Percentiles rank a stretch among this genome's conserved stretches.
Evolutionary conservation across 148 eudicot genomes (phyloP).

Genomic region (Cornus florida): DNA sequence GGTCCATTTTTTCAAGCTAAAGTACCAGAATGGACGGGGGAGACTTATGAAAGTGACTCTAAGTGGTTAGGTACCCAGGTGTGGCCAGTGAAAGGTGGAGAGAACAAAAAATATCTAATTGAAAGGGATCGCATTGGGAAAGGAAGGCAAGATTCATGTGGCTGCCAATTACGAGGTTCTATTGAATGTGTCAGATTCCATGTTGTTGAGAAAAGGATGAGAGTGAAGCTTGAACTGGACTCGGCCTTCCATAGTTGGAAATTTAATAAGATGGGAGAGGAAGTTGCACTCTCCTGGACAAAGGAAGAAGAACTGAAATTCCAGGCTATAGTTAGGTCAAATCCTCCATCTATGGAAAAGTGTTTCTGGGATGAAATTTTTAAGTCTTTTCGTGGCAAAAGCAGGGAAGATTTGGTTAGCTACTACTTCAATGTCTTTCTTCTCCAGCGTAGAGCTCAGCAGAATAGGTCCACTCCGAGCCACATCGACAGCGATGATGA

Average conservation of each 20-base stretch:
- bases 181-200: slow-evolving; percentile 66
- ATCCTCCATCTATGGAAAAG: slow-evolving; percentile 46
- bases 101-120: slow-evolving; percentile 18
- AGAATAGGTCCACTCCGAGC: slow-evolving; percentile 54
- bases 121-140: slow-evolving; percentile 70
- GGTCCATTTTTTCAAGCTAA: slow-evolving; percentile 64
- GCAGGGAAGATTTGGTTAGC: slow-evolving; percentile 60
- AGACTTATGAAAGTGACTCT: slow-evolving; percentile 42
- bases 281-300: slow-evolving; percentile 63
- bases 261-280: slow-evolving; percentile 77
- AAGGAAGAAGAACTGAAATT: slow-evolving; percentile 58
- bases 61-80: slow-evolving; percentile 66
- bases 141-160: slow-evolving; percentile 65
- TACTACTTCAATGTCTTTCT: slow-evolving; percentile 83
- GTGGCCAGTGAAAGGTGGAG: slow-evolving; percentile 64
- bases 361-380: slow-evolving; percentile 59
- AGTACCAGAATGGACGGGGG: slow-evolving; percentile 61
- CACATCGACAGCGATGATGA: slow-evolving; percentile 84
- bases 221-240: slow-evolving; percentile 65
- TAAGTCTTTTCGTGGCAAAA: slow-evolving; percentile 42
- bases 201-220: slow-evolving; percentile 49
- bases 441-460: slow-evolving; percentile 59
- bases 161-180: slow-evolving; percentile 61
- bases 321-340: slow-evolving; percentile 45
- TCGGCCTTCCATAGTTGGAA: slow-evolving; percentile 63